Evolutionary conservation across 2,329 filamentous ascomycete species (phyloP).

Genomic region (Cladobotryum protrusum): DNA sequence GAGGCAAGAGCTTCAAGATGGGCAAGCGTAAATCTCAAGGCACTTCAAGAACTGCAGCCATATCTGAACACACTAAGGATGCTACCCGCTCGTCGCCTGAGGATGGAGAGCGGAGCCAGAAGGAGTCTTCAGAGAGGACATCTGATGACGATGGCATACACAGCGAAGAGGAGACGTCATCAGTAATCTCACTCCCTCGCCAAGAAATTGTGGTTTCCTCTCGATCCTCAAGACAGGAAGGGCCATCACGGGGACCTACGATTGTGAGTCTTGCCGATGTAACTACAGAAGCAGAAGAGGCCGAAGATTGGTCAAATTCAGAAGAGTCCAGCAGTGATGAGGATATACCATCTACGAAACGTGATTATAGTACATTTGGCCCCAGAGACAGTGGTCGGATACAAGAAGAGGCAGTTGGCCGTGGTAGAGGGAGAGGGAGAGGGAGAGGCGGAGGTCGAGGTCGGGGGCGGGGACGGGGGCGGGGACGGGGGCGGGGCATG

Average conservation of each 20-base stretch:
- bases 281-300: conserved; percentile 1
- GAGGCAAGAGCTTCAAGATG: conserved; percentile 50
- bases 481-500: conserved; percentile 3
- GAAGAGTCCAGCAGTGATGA: conserved; percentile 14
- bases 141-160: neutral
- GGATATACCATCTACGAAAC: conserved; percentile 17
- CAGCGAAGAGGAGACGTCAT: neutral
- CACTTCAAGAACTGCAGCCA: neutral
- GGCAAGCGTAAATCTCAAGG: conserved; percentile 26
- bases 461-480: conserved; percentile 17
- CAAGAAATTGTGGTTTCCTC: neutral
- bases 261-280: conserved; percentile 14
- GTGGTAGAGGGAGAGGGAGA: conserved; percentile 12
- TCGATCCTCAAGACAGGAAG: neutral
- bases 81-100: neutral
- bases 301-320: conserved; percentile 1
- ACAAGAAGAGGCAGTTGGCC: neutral
- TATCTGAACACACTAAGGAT: neutral
- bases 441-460: conserved; percentile 13
- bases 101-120: neutral
- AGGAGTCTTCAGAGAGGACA: no score
- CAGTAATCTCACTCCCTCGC: neutral
- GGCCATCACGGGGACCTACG: conserved; percentile 1
- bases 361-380: neutral
- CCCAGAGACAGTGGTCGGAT: no score